Evolutionary conservation across 139 green algal species (phyloP).

Genomic region (Coccomyxa sp.): DNA sequence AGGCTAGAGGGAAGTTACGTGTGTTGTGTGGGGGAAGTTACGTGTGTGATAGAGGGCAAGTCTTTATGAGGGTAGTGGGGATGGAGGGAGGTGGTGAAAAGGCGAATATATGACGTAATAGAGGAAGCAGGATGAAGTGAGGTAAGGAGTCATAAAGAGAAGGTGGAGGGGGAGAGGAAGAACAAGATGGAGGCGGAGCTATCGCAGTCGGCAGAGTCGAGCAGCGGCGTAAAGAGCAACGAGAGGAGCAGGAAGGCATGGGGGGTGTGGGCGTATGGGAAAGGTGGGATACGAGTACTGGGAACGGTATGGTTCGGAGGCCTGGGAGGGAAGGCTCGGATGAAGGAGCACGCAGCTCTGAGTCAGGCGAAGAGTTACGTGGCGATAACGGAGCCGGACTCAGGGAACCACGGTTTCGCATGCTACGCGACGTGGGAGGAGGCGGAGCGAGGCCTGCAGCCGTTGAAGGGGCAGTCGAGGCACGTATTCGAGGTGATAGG

Average conservation of each 20-base stretch:
- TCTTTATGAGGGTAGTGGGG: background rate
- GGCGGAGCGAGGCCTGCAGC: background rate
- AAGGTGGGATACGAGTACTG: background rate
- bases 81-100: background rate
- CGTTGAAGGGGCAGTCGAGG: background rate
- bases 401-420: background rate
- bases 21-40: conserved; percentile 2
- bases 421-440: background rate
- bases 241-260: background rate
- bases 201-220: background rate
- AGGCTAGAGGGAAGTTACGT: background rate
- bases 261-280: background rate
- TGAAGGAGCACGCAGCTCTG: background rate
- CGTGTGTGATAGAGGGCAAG: background rate
- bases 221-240: background rate
- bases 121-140: background rate
- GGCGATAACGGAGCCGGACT: background rate
- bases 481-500: conserved; percentile 15
- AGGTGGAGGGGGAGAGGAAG: background rate
- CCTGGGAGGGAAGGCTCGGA: background rate
- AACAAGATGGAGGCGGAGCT: background rate
- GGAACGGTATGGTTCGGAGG: background rate
- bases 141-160: conserved; percentile 1
- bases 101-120: background rate
- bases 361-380: background rate